Evolutionary conservation across 768 basidiomycete species (phyloP).

Genomic region (Boletus sp.): DNA sequence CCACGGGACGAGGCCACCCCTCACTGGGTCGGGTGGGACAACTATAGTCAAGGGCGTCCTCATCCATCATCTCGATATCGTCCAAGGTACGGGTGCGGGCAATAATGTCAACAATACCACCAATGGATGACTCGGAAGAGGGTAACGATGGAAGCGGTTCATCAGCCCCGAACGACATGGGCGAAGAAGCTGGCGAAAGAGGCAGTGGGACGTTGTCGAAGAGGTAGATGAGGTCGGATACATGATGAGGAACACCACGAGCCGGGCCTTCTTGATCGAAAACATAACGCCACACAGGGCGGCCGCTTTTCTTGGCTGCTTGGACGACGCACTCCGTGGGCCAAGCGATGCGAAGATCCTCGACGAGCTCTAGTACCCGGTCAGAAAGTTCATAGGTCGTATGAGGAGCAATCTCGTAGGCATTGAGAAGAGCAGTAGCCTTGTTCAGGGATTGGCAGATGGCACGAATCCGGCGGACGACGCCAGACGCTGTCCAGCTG

Average conservation of each 20-base stretch:
- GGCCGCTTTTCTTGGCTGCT: conserved; percentile 48
- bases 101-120: conserved; percentile 16
- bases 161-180: conserved; percentile 35
- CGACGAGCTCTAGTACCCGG: conserved; percentile 67
- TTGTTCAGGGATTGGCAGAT: conserved; percentile 67
- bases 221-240: conserved; percentile 70
- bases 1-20: conserved; percentile 54
- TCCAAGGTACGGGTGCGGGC: conserved; percentile 19
- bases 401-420: conserved; percentile 66
- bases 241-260: conserved; percentile 63
- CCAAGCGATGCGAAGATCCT: conserved; percentile 74
- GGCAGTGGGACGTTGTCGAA: conserved; percentile 72
- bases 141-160: conserved; percentile 28
- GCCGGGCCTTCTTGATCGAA: conserved; percentile 79
- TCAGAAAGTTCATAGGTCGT: conserved; percentile 67
- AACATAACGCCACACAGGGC: conserved; percentile 74
- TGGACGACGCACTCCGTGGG: conserved; percentile 64
- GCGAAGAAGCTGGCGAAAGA: conserved; percentile 32
- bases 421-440: conserved; percentile 57
- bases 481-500: conserved; percentile 58
- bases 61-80: conserved; percentile 28
- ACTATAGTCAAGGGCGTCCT: conserved; percentile 17
- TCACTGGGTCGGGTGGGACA: conserved; percentile 21
- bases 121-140: conserved; percentile 27
- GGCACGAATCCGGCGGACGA: conserved; percentile 67